Conservation (phyloP, 2,329 filamentous ascomycete genomes). For the Hawksworthiomyces lignivorus region DNA sequence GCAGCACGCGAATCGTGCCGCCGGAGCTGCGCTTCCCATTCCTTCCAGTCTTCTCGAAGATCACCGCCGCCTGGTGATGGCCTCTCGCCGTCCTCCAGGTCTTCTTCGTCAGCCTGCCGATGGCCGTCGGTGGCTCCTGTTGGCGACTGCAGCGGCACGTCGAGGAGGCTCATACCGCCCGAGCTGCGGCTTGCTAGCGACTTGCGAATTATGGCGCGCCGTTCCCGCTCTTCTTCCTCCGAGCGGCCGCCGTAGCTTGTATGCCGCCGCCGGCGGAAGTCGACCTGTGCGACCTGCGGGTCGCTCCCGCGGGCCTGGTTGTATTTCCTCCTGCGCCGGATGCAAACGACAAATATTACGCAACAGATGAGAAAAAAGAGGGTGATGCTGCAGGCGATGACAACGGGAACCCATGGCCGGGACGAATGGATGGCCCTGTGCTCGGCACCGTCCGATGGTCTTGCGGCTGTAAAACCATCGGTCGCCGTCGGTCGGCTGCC, state of each 20-base stretch:
- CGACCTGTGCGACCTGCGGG: slow-evolving; percentile 19
- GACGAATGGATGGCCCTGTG: no score
- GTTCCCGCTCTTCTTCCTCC: slow-evolving; percentile 29
- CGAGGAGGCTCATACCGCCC: slow-evolving; percentile 7
- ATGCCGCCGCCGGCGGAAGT: slow-evolving; percentile 19
- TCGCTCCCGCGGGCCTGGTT: slow-evolving; percentile 17
- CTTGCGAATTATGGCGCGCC: slow-evolving; percentile 35
- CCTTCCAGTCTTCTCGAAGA: slow-evolving; percentile 30
- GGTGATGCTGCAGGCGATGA: slow-evolving; percentile 19
- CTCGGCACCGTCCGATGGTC: no score
- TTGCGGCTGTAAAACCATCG: neutral
- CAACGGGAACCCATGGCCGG: neutral
- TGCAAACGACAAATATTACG: neutral
- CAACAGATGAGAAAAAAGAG: slow-evolving; percentile 16
- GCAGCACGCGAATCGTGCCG: slow-evolving; percentile 16
- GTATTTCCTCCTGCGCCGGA: slow-evolving; percentile 15
- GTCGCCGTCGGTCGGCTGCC: neutral
- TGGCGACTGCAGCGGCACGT: neutral
- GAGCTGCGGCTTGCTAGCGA: slow-evolving; percentile 26
- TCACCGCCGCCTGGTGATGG: slow-evolving; percentile 15
- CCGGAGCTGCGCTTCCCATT: slow-evolving; percentile 26
- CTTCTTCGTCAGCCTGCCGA: slow-evolving; percentile 1
- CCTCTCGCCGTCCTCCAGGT: slow-evolving; percentile 14
- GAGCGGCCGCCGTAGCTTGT: slow-evolving; percentile 19
- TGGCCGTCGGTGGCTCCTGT: neutral